A percentile compares a stretch with the other conserved stretches of the same genome.
phyloP scores from a whole-genome alignment of 2,329 filamentous ascomycete species.

The Beauveria rudraprayagi region DNA sequence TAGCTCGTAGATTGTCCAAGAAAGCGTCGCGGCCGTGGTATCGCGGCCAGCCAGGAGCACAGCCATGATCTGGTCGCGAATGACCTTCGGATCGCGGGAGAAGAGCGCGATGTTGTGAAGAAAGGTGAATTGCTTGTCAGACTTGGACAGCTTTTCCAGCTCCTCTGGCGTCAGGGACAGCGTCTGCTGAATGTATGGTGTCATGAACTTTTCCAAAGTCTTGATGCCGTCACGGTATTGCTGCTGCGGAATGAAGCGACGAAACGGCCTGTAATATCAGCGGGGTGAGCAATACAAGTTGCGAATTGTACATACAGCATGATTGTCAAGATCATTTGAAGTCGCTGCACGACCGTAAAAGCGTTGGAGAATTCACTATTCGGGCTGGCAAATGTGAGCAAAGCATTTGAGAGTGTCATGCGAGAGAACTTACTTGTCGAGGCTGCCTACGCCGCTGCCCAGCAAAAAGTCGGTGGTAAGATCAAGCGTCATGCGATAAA shows the following conservation, averaged over 20 bases:
- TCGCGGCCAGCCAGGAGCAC: slow-evolving; percentile 77
- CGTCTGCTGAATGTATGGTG: slow-evolving; percentile 59
- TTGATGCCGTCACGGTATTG: slow-evolving; percentile 56
- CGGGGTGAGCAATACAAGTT: neutral
- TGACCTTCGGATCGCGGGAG: slow-evolving; percentile 52
- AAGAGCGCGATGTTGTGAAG: slow-evolving; percentile 67
- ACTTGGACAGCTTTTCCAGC: slow-evolving; percentile 60
- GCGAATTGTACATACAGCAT: slow-evolving; percentile 24
- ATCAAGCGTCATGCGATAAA: slow-evolving; percentile 60
- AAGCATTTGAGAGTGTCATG: no score
- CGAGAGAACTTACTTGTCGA: slow-evolving; percentile 28
- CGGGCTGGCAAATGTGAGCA: slow-evolving; percentile 30
- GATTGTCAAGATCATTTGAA: slow-evolving; percentile 55
- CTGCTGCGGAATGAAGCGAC: slow-evolving; percentile 47
- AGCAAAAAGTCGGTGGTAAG: slow-evolving; percentile 62
- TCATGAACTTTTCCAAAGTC: slow-evolving; percentile 60
- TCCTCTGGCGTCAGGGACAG: slow-evolving; percentile 56
- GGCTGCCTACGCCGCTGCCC: slow-evolving; percentile 44
- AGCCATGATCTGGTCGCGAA: slow-evolving; percentile 70
- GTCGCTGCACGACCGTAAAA: slow-evolving; percentile 61
- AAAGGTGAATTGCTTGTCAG: slow-evolving; percentile 62
- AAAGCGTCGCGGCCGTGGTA: slow-evolving; percentile 75
- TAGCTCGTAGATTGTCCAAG: slow-evolving; percentile 78
- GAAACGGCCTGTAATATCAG: slow-evolving; percentile 42
- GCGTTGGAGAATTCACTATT: slow-evolving; percentile 57